A percentile compares a stretch with the other conserved stretches of the same genome.
Conservation (phyloP, 2,329 filamentous ascomycete genomes). For the Phaeosphaeriaceae sp. region DNA sequence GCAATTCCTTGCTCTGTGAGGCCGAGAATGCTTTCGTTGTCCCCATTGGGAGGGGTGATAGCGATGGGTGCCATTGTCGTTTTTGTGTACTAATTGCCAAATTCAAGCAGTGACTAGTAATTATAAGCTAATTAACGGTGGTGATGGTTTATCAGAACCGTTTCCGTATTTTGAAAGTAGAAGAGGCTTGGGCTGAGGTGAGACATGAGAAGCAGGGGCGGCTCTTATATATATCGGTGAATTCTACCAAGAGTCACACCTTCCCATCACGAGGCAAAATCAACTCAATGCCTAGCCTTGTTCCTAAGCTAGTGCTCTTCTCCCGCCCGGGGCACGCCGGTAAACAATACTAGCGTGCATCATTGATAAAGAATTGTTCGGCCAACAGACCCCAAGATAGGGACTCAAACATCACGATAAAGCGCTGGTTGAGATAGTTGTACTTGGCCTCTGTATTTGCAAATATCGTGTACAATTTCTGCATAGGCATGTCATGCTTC, state of each 20-base stretch:
- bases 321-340: constrained; percentile 16
- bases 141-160: not conserved
- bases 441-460: constrained; percentile 4
- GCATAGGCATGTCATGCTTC: not conserved
- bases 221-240: constrained; percentile 27
- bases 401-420: not conserved
- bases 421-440: not conserved
- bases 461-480: constrained; percentile 2
- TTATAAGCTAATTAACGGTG: not conserved
- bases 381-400: constrained; percentile 8
- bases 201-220: constrained; percentile 6
- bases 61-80: constrained; percentile 40
- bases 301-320: constrained; percentile 12
- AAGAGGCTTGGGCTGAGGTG: not conserved
- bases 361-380: constrained; percentile 21
- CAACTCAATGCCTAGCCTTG: constrained; percentile 18
- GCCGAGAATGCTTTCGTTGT: constrained; percentile 29
- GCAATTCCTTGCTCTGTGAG: constrained; percentile 44
- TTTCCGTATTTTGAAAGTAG: not conserved
- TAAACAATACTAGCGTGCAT: constrained; percentile 11
- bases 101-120: too few species aligned
- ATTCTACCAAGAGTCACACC: constrained; percentile 33
- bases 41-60: constrained; percentile 37
- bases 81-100: not conserved
- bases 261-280: constrained; percentile 31